phyloP scores from a whole-genome alignment of 805 yeast species.

The Metschnikowia vanudenii region DNA sequence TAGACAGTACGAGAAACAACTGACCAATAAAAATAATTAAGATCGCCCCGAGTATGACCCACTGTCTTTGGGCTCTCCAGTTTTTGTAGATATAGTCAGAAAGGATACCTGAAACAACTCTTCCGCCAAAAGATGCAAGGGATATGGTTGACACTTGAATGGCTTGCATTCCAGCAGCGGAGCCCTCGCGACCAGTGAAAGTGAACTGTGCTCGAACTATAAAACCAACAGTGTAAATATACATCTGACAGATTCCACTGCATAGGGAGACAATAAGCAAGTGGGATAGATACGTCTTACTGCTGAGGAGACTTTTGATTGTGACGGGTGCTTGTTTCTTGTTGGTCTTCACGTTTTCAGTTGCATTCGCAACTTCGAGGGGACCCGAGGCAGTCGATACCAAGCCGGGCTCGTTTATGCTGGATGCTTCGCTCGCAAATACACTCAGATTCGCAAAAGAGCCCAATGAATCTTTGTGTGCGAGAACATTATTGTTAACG shows the following conservation, averaged over 20 bases:
- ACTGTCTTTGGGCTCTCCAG: conserved; percentile 55
- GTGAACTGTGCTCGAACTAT: conserved; percentile 50
- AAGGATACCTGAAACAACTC: conserved; percentile 61
- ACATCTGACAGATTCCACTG: conserved; percentile 68
- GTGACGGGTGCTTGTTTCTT: background rate
- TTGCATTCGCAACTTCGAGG: background rate
- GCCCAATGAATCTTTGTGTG: conserved; percentile 7
- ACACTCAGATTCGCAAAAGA: conserved; percentile 11
- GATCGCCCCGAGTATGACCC: conserved; percentile 55
- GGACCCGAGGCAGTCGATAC: background rate
- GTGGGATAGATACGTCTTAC: conserved; percentile 46
- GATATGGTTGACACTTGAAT: conserved; percentile 69
- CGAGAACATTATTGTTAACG: background rate
- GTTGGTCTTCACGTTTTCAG: background rate
- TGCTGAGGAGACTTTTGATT: conserved; percentile 15
- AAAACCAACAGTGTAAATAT: conserved; percentile 72
- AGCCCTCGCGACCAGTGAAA: conserved; percentile 35
- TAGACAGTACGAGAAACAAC: conserved; percentile 30
- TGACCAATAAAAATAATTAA: conserved; percentile 38
- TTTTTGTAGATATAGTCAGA: conserved; percentile 59
- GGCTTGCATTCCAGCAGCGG: conserved; percentile 56
- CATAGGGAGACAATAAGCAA: conserved; percentile 54
- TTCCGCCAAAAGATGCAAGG: conserved; percentile 60
- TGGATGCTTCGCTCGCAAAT: conserved; percentile 13
- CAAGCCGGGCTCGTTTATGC: conserved; percentile 9